phyloP scores from a whole-genome alignment of 2,329 filamentous ascomycete genomes.

The Nigrospora sphaerica region DNA sequence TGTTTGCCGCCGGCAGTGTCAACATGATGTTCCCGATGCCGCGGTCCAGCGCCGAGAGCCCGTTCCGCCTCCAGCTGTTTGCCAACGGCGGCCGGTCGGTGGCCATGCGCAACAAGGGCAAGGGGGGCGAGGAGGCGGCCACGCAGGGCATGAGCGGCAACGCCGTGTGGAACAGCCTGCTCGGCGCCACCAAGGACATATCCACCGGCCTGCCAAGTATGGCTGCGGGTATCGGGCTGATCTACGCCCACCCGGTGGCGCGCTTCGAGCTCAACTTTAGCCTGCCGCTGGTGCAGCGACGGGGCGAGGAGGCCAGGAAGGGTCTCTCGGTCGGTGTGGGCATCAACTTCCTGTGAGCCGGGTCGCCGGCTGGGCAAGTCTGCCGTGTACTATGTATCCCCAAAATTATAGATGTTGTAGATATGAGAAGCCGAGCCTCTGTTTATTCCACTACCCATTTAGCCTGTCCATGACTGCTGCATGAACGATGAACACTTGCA shows the following conservation, averaged over 20 bases:
- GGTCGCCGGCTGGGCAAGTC: no score
- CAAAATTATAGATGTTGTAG: neutral
- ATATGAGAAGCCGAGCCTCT: no score
- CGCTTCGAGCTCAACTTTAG: slow-evolving; percentile 96
- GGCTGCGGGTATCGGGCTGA: slow-evolving; percentile 80
- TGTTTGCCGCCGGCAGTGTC: slow-evolving; percentile 83
- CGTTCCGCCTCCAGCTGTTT: slow-evolving; percentile 82
- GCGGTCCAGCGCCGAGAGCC: slow-evolving; percentile 71
- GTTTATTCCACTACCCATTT: no score
- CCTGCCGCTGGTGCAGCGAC: slow-evolving; percentile 72
- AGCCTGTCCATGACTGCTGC: no score
- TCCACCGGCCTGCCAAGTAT: slow-evolving; percentile 72
- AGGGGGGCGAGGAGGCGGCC: slow-evolving; percentile 21
- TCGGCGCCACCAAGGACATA: slow-evolving; percentile 61
- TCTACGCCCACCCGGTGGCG: slow-evolving; percentile 91
- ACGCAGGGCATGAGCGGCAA: slow-evolving; percentile 26
- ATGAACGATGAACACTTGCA: no score
- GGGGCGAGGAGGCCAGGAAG: slow-evolving; percentile 82
- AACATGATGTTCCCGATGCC: slow-evolving; percentile 83
- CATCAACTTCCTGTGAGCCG: slow-evolving; percentile 80
- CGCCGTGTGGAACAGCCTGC: slow-evolving; percentile 47
- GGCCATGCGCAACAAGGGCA: slow-evolving; percentile 57
- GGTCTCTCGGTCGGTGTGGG: slow-evolving; percentile 93
- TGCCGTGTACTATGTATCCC: no score
- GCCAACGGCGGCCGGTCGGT: slow-evolving; percentile 84